phyloP scores from a whole-genome alignment of 2,329 filamentous ascomycete species.

The Colletotrichum sp. region DNA sequence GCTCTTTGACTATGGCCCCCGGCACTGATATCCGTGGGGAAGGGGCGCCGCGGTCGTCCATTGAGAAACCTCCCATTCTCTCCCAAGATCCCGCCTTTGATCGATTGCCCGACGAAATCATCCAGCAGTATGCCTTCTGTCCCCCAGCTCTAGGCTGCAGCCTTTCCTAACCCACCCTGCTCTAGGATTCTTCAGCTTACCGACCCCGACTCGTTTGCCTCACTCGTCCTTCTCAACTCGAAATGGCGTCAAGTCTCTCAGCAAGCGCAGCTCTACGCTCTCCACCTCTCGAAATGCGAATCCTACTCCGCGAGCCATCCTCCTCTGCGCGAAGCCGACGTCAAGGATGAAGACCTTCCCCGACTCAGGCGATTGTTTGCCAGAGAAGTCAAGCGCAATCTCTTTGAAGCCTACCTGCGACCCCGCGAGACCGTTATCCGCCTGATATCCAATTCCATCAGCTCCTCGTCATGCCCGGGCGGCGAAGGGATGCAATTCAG shows the following conservation, averaged over 20 bases:
- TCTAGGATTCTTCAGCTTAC: slow-evolving; percentile 65
- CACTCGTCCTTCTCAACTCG: slow-evolving; percentile 67
- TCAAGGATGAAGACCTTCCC: slow-evolving; percentile 57
- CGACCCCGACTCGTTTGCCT: slow-evolving; percentile 70
- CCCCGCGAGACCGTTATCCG: slow-evolving; percentile 76
- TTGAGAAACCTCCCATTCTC: slow-evolving; percentile 36
- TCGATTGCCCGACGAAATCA: slow-evolving; percentile 70
- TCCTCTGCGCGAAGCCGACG: slow-evolving; percentile 36
- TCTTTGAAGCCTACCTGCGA: slow-evolving; percentile 77
- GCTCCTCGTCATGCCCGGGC: slow-evolving; percentile 81
- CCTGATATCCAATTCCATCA: slow-evolving; percentile 82
- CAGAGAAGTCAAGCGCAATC: slow-evolving; percentile 74
- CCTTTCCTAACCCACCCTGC: not conserved
- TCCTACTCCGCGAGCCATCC: slow-evolving; percentile 60
- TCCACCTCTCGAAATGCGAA: slow-evolving; percentile 66
- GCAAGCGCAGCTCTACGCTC: slow-evolving; percentile 65
- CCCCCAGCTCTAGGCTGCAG: not conserved
- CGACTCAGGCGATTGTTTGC: slow-evolving; percentile 70
- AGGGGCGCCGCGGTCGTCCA: slow-evolving; percentile 25
- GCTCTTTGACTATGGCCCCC: slow-evolving; percentile 4
- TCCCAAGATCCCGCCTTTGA: slow-evolving; percentile 50
- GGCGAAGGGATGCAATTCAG: slow-evolving; percentile 87
- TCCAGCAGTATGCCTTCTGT: slow-evolving; percentile 62
- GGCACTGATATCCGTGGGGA: not conserved
- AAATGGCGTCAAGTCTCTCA: slow-evolving; percentile 71